Percentiles rank a stretch among this genome's conserved stretches.
Evolutionary conservation across 1,284 basidiomycete genomes (phyloP).

Genomic region (Ceratobasidium sp.): DNA sequence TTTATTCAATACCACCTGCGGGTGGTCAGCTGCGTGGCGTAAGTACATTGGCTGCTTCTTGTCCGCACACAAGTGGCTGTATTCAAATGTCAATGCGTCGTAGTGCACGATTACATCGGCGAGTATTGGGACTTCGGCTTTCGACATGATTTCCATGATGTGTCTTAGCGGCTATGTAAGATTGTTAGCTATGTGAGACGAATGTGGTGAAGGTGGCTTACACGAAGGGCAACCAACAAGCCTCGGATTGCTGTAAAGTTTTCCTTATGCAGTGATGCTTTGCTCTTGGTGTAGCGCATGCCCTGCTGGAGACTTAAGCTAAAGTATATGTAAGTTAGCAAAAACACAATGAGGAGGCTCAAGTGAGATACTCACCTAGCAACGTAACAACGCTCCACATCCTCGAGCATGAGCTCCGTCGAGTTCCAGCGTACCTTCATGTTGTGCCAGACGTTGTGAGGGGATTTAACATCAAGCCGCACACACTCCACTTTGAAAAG

Average conservation of each 20-base stretch:
- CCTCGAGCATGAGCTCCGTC: background rate
- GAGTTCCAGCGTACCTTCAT: slow-evolving; percentile 5
- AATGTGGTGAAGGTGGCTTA: background rate
- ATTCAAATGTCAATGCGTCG: background rate
- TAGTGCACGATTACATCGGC: background rate
- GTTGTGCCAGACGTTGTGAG: slow-evolving; percentile 2
- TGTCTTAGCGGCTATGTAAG: background rate
- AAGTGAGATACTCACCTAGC: background rate
- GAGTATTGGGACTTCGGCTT: background rate
- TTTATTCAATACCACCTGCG: background rate
- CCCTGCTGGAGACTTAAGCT: background rate
- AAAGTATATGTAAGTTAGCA: background rate
- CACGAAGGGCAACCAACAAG: background rate
- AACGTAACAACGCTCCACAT: background rate
- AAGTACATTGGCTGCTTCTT: background rate
- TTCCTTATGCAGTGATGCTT: background rate
- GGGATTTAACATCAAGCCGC: background rate
- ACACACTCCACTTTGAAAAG: background rate
- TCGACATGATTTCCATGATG: background rate
- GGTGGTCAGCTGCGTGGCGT: background rate
- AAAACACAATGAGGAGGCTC: no score
- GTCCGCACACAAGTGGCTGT: background rate
- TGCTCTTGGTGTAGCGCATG: background rate
- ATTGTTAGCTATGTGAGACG: background rate
- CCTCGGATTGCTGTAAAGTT: background rate